Conservation (phyloP, 129 eudicot species). For the Flaveria trinervia region DNA sequence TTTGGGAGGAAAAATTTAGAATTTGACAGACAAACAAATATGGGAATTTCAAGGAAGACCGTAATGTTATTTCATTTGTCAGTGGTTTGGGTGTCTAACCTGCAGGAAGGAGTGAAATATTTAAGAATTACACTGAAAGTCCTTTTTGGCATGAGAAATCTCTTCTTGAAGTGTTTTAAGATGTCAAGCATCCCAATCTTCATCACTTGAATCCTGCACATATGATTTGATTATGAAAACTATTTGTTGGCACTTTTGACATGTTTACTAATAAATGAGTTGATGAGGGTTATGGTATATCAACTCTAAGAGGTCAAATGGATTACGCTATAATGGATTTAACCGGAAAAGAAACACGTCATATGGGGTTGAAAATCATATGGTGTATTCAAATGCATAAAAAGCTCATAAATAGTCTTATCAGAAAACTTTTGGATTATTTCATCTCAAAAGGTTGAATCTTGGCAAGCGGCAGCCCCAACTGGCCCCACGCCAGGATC, state of each 20-base stretch:
- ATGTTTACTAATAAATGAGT: background rate
- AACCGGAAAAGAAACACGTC: background rate
- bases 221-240: background rate
- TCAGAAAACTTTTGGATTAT: background rate
- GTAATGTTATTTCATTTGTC: background rate
- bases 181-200: conserved; percentile 40
- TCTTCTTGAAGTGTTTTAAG: conserved; percentile 3
- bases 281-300: background rate
- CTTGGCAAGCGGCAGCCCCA: background rate
- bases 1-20: background rate
- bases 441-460: background rate
- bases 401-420: background rate
- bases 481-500: background rate
- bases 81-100: background rate
- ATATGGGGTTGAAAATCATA: background rate
- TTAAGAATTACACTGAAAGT: background rate
- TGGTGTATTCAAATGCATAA: background rate
- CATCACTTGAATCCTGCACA: conserved; percentile 39
- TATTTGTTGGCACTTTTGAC: background rate
- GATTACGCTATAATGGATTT: background rate
- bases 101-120: background rate
- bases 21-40: background rate
- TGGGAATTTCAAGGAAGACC: background rate
- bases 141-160: background rate
- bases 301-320: background rate